These are phyloP conservation scores for Aspergillus sergii DNA, from an alignment of 2,329 filamentous ascomycete genomes.

Conservation along the genomic window DNA sequence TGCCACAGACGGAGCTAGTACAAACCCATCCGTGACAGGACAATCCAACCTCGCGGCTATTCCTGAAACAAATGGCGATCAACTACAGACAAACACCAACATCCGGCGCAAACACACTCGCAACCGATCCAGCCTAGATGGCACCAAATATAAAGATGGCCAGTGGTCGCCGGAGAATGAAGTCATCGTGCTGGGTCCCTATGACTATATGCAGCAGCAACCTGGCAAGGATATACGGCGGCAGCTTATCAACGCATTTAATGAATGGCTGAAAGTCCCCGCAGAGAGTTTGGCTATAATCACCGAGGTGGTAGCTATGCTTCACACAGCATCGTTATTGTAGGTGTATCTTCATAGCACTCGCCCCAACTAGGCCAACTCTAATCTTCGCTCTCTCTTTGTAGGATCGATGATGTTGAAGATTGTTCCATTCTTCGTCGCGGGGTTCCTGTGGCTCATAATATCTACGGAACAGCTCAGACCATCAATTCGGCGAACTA, in stretches of 20 bases:
- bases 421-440: constrained; percentile 52
- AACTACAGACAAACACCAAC: constrained; percentile 27
- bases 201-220: constrained; percentile 48
- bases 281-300: constrained; percentile 44
- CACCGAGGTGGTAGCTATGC: constrained; percentile 47
- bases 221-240: constrained; percentile 50
- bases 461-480: constrained; percentile 53
- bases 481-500: constrained; percentile 57
- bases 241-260: constrained; percentile 48
- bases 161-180: constrained; percentile 45
- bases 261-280: constrained; percentile 49
- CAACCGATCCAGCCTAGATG: constrained; percentile 42
- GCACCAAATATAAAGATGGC: constrained; percentile 41
- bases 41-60: constrained; percentile 56
- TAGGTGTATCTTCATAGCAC: constrained; percentile 24
- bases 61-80: constrained; percentile 60
- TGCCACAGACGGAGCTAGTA: constrained; percentile 38
- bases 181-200: constrained; percentile 46
- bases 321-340: constrained; percentile 50
- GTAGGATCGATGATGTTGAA: constrained; percentile 53
- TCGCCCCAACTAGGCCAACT: background rate
- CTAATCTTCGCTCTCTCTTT: background rate
- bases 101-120: constrained; percentile 31
- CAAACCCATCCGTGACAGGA: constrained; percentile 9
- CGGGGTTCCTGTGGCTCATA: constrained; percentile 52